Evolutionary conservation across 257 asterid species (phyloP).

Genomic region (Parsonsia alboflavescens): DNA sequence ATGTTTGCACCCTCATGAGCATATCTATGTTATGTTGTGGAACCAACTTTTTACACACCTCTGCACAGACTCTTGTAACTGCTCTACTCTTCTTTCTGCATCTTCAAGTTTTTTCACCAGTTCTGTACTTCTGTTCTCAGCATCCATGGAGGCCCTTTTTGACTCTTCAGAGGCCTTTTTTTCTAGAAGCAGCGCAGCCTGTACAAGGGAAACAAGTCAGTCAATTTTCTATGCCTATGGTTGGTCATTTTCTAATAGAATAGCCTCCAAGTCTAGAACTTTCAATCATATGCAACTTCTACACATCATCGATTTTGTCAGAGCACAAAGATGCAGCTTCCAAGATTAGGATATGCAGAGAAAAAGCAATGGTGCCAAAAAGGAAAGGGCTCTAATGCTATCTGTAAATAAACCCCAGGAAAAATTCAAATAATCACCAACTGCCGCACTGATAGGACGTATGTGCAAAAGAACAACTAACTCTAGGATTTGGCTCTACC

Average conservation of each 20-base stretch:
- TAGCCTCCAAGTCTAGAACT: not conserved
- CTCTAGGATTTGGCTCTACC: not conserved
- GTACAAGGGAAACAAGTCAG: slow-evolving; percentile 12
- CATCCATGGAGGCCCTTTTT: slow-evolving; percentile 49
- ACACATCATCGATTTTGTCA: too few relatives aligned
- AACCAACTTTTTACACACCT: slow-evolving; percentile 41
- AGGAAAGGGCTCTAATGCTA: not conserved
- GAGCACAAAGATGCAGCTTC: not conserved
- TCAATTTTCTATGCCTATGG: not conserved
- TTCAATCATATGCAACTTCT: not conserved
- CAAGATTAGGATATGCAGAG: slow-evolving; percentile 5
- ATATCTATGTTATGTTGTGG: not conserved
- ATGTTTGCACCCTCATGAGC: not conserved
- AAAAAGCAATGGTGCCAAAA: not conserved
- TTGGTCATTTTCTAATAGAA: not conserved
- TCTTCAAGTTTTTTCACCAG: slow-evolving; percentile 60
- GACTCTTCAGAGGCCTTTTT: slow-evolving; percentile 67
- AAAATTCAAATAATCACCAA: not conserved
- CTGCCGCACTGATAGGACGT: not conserved
- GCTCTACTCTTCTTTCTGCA: slow-evolving; percentile 64
- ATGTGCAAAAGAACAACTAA: not conserved
- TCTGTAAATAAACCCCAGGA: not conserved
- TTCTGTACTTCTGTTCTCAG: slow-evolving; percentile 56
- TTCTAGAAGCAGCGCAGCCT: slow-evolving; percentile 74
- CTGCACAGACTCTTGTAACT: slow-evolving; percentile 79